Conservation (phyloP, 306 rosid species). For the Phaseolus lunatus region DNA sequence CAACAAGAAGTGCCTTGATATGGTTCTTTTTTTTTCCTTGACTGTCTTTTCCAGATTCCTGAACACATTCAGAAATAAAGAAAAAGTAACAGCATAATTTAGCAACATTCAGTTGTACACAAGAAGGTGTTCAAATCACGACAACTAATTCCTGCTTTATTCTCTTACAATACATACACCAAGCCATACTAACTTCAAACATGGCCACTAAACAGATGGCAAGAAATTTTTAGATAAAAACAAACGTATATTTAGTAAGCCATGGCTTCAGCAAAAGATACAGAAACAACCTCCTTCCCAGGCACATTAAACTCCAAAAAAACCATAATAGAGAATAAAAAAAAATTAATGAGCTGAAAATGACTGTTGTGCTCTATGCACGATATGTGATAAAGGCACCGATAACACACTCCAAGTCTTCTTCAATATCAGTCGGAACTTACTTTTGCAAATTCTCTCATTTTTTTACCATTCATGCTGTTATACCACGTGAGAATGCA, state of each 20-base stretch:
- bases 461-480: background rate
- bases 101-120: slow-evolving; percentile 27
- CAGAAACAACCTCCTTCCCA: slow-evolving; percentile 4
- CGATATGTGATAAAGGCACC: background rate
- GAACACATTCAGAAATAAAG: slow-evolving; percentile 39
- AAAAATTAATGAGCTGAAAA: slow-evolving; percentile 21
- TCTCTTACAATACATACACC: slow-evolving; percentile 13
- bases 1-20: slow-evolving; percentile 87
- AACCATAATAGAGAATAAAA: slow-evolving; percentile 3
- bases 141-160: slow-evolving; percentile 10
- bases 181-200: slow-evolving; percentile 16
- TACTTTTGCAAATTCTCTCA: background rate
- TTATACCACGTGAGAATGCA: slow-evolving; percentile 5
- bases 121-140: slow-evolving; percentile 1
- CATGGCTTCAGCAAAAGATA: slow-evolving; percentile 23
- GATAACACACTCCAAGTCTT: slow-evolving; percentile 5
- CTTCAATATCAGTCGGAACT: slow-evolving; percentile 6
- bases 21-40: slow-evolving; percentile 91
- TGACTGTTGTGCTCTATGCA: slow-evolving; percentile 1
- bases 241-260: background rate
- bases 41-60: slow-evolving; percentile 98
- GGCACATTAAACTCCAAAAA: background rate
- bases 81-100: slow-evolving; percentile 29
- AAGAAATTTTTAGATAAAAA: slow-evolving; percentile 19
- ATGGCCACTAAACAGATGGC: background rate